These are phyloP conservation scores for Geranomyces variabilis DNA, from an alignment of 192 early-diverging fungal genomes.

Conservation along the genomic window DNA sequence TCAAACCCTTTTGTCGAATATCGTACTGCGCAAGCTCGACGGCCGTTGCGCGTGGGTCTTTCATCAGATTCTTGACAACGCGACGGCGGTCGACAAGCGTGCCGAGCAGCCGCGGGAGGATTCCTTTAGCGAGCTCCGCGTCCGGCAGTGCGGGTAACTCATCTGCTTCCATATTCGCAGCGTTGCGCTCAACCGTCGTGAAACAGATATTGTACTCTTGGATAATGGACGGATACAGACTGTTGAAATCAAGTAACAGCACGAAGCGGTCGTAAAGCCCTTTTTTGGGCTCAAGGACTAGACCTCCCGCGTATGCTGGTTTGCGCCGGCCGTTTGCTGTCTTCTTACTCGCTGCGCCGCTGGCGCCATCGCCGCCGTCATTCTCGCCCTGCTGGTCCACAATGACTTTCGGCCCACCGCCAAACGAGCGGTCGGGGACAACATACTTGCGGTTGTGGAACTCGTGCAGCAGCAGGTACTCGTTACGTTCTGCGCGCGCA, in stretches of 20 bases:
- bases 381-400: slow-evolving; percentile 43
- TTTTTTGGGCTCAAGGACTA: slow-evolving; percentile 96
- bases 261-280: slow-evolving; percentile 97
- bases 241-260: slow-evolving; percentile 96
- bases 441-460: slow-evolving; percentile 92
- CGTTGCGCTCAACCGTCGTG: slow-evolving; percentile 80
- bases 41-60: slow-evolving; percentile 62
- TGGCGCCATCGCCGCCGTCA: slow-evolving; percentile 1
- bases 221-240: slow-evolving; percentile 99
- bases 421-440: slow-evolving; percentile 74
- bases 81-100: slow-evolving; percentile 88
- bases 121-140: slow-evolving; percentile 64
- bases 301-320: slow-evolving; percentile 90
- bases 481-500: slow-evolving; percentile 92
- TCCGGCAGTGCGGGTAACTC: slow-evolving; percentile 79
- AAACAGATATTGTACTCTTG: slow-evolving; percentile 99
- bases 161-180: slow-evolving; percentile 41
- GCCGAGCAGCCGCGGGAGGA: slow-evolving; percentile 85
- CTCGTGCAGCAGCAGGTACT: slow-evolving; percentile 92
- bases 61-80: slow-evolving; percentile 88
- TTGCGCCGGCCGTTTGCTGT: slow-evolving; percentile 63
- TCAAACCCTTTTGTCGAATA: slow-evolving; percentile 92
- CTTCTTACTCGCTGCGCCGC: slow-evolving; percentile 18
- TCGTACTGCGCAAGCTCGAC: slow-evolving; percentile 68
- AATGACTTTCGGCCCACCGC: slow-evolving; percentile 36